Evolutionary conservation across 2,329 filamentous ascomycete genomes (phyloP).

Genomic region (Raffaelea albimanens): DNA sequence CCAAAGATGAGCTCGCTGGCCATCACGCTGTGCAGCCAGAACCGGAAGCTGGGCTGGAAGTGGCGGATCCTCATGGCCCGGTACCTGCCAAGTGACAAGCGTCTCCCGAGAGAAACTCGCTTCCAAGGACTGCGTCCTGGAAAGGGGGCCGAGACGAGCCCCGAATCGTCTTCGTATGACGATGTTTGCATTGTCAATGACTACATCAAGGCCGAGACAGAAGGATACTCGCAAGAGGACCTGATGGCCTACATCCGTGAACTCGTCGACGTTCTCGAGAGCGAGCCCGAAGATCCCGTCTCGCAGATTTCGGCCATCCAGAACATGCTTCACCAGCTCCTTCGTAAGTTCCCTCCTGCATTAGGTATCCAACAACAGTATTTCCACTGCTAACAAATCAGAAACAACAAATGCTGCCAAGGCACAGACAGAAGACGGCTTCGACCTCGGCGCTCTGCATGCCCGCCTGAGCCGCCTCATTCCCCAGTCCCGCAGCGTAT

Average conservation of each 20-base stretch:
- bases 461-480: conserved; percentile 28
- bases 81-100: conserved; percentile 23
- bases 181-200: conserved; percentile 18
- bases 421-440: conserved; percentile 11
- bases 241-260: conserved; percentile 29
- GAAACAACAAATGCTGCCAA: conserved; percentile 1
- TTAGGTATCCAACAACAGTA: too few relatives aligned
- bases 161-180: conserved; percentile 19
- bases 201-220: conserved; percentile 19
- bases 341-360: conserved; percentile 26
- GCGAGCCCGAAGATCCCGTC: conserved; percentile 20
- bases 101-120: conserved; percentile 22
- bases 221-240: conserved; percentile 13
- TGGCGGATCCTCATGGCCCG: conserved; percentile 32
- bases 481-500: conserved; percentile 16
- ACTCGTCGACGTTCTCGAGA: conserved; percentile 23
- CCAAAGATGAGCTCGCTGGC: too few relatives aligned
- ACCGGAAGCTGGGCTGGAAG: conserved; percentile 30
- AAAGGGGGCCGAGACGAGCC: not conserved
- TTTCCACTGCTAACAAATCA: too few relatives aligned
- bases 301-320: conserved; percentile 35
- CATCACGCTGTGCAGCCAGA: conserved; percentile 12
- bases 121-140: conserved; percentile 17
- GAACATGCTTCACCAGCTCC: too few relatives aligned
- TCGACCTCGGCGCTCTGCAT: conserved; percentile 31